Evolutionary conservation across 1,284 basidiomycete species (phyloP).

Genomic region (Ceratobasidium sp.): DNA sequence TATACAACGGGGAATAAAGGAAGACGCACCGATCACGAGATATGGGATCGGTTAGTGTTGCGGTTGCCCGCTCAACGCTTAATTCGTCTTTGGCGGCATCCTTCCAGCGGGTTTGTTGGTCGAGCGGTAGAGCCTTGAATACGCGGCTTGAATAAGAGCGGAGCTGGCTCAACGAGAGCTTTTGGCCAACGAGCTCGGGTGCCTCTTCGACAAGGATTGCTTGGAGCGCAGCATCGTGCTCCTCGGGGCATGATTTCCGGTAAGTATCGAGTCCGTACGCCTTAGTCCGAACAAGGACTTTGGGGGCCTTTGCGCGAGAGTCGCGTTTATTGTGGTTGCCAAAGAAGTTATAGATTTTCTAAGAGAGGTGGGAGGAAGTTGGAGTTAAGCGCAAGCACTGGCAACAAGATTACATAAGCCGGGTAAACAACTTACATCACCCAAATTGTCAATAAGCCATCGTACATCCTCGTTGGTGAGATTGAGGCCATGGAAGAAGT

Average conservation of each 20-base stretch:
- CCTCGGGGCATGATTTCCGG: neutral
- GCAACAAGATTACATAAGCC: neutral
- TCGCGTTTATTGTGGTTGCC: neutral
- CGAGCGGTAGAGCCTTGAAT: neutral
- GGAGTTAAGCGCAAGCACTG: neutral
- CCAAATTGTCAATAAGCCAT: neutral
- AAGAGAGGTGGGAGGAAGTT: neutral
- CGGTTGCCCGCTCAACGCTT: neutral
- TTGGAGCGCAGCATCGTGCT: neutral
- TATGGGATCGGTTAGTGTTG: neutral
- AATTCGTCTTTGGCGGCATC: neutral
- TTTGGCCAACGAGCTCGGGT: neutral
- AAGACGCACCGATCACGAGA: neutral
- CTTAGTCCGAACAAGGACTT: neutral
- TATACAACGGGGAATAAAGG: neutral
- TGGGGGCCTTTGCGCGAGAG: neutral
- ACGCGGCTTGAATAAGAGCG: neutral
- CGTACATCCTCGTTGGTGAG: neutral
- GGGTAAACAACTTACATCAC: neutral
- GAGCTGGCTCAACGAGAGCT: neutral
- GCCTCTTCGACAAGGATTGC: neutral
- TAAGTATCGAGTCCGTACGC: neutral
- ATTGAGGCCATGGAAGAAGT: neutral
- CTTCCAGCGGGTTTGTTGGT: neutral
- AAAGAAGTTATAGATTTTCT: slow-evolving; percentile 18